Evolutionary conservation across 2,329 filamentous ascomycete genomes (phyloP).

Genomic region (Helotiales sp.): DNA sequence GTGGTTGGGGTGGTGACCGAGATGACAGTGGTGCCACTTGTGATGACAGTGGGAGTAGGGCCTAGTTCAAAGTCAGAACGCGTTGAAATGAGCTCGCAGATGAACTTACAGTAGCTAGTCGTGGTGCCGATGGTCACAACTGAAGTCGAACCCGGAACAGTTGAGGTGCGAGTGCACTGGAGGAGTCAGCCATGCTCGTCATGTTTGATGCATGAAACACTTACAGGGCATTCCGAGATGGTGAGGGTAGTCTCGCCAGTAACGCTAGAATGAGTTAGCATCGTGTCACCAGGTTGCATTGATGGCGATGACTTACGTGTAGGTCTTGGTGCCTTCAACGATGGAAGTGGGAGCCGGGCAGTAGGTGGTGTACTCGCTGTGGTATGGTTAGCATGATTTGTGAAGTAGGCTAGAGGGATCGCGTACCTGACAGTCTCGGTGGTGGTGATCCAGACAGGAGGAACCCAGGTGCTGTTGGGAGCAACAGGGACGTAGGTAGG

Average conservation of each 20-base stretch:
- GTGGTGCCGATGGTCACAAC: constrained; percentile 11
- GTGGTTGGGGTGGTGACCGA: constrained; percentile 15
- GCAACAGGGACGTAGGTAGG: not conserved
- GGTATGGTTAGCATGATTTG: too few species aligned
- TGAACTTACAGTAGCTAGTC: constrained; percentile 17
- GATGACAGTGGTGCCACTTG: constrained; percentile 24
- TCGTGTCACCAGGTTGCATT: too few species aligned
- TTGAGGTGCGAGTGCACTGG: constrained; percentile 19
- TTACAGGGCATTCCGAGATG: not conserved
- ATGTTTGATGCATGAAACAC: too few species aligned
- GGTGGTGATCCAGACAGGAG: constrained; percentile 42
- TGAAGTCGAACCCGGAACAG: constrained; percentile 5
- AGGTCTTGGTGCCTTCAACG: not conserved
- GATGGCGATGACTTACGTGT: too few species aligned
- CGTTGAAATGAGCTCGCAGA: not conserved
- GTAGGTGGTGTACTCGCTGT: constrained; percentile 44
- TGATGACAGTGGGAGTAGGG: constrained; percentile 17
- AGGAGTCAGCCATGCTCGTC: too few species aligned
- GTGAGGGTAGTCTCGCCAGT: not conserved
- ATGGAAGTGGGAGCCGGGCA: constrained; percentile 8
- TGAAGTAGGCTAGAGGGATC: too few species aligned
- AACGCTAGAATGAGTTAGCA: too few species aligned
- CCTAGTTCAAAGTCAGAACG: constrained; percentile 5
- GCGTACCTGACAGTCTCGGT: constrained; percentile 41
- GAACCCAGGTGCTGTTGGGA: constrained; percentile 6